Conservation (phyloP, 805 yeast genomes). For the Debaryomyces maramus region DNA sequence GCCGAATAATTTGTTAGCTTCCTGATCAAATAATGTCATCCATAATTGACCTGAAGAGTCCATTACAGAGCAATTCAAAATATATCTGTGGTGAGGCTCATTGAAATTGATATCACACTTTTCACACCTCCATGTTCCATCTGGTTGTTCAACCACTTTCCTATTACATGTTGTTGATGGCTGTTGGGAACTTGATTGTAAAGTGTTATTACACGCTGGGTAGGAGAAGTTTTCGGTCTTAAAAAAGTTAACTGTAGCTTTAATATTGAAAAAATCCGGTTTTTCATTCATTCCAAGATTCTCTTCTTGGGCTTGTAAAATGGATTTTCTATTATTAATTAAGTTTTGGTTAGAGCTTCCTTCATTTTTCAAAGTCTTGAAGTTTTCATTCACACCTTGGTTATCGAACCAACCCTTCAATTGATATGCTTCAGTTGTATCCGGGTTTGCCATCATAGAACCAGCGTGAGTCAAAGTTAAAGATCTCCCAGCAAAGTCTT, state of each 20-base stretch:
- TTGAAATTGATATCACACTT: conserved; percentile 73
- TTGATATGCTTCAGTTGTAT: conserved; percentile 80
- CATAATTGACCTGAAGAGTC: conserved; percentile 84
- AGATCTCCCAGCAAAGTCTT: conserved; percentile 85
- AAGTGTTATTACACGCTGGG: conserved; percentile 78
- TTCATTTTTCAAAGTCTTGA: conserved; percentile 62
- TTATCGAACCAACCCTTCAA: conserved; percentile 95
- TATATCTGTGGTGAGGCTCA: conserved; percentile 76
- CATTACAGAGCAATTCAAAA: conserved; percentile 70
- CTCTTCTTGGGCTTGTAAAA: conserved; percentile 63
- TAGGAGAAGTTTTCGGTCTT: conserved; percentile 79
- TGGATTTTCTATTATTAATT: conserved; percentile 60
- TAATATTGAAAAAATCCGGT: conserved; percentile 75
- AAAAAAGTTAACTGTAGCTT: conserved; percentile 71
- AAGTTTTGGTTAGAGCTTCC: conserved; percentile 36
- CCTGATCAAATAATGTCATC: conserved; percentile 85
- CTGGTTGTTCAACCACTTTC: conserved; percentile 73
- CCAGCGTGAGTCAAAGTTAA: conserved; percentile 81
- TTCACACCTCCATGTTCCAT: conserved; percentile 89
- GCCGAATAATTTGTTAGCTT: conserved; percentile 68
- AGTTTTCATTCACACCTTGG: conserved; percentile 63
- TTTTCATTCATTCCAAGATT: conserved; percentile 72
- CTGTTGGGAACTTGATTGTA: conserved; percentile 17
- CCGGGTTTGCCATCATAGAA: conserved; percentile 77
- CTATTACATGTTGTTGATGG: conserved; percentile 57